Base-by-base conservation (phyloP, 257 asterid genomes). In the Orobanche coerulescens region DNA sequence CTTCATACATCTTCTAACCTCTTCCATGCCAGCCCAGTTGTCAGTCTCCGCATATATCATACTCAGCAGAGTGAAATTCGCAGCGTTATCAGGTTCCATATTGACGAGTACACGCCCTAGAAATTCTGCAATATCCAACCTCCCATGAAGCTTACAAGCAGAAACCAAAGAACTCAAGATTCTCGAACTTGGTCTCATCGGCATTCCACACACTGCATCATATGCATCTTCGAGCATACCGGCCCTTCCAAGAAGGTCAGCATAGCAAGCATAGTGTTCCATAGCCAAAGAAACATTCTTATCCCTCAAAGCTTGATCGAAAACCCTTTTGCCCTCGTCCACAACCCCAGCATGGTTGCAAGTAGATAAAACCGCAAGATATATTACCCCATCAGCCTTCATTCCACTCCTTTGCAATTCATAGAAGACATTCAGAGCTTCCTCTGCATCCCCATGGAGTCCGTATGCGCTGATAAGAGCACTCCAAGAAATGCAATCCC, bases 231-330 rank as follows among this genome's bases (percentile, higher is more conserved):
- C 72, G 2, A 85, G 46, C 76, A 69, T 68, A 64, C 95, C 96
- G 5, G 86, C 94, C 66, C 92, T 79, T 7, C 90, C 88, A 28
- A 85, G 93, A 51, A 88, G 86, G 61, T 81, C 94, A 23, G 85
- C 31, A 50, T 67, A 80, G 71, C 94, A 85, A 37, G 88, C 82
- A 64, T 85, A 85, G 58, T 81, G 95, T 64, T 85, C 88, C 36
- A 68, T 7, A 0, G 76, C 74, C 66, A 80, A 58, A 24, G 50
- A 15, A 5, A 73, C 68, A 10, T 71, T 58, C 1, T 8, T 37
- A 48, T 81, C 79, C 18, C 66, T 54, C 52, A 46, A 26, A 0
- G 86, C 86, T 68, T 42, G 72, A 23, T 74, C 53, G 20, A 85
- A 85, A 14, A 83, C 5, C 66, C 24, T 16, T 20, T 60, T 69